Evolutionary conservation across 257 asterid species (phyloP), one percentile per base, ranked within the genome.

Genomic region (Salvia hispanica): DNA sequence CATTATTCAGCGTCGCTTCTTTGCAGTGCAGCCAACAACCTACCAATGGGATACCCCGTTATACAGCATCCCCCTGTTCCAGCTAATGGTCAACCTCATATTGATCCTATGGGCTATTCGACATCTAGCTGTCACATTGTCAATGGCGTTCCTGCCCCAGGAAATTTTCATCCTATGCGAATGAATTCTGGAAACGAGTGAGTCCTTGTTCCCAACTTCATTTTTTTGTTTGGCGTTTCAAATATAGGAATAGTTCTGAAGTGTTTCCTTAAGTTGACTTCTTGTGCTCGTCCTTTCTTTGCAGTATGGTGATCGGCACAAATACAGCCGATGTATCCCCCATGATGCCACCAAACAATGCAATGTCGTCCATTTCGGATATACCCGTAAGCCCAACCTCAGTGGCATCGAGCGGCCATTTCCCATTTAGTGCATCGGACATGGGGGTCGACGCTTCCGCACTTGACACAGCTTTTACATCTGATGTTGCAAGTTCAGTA

Each of bases 1-100:
- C 78, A 62, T 76, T 86, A 77, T 80, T 85, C 75, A 81, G 59
- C 54, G 80, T 66, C 76, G 40, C 78, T 75, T 84, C 73, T 81
- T 82, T 73, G 81, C 86, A 77, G 87, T 82, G 92, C 98, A 93
- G 98, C 78, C 86, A 85, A 84, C 87, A 93, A 84, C 81, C 83
- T 93, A 76, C 96, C 97, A 14, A 83, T 86, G 85, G 98, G 98
- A 72, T 93, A 90, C 80, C 98, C 98, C 42, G 82, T 90, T 77
- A 76, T 90, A 57, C 97, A 75, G 36, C 98, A 84, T 69, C 95
- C 85, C 63, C 82, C 83, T 4, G 66, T 83, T 71, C 80, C 90
- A 3, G 86, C 86, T 62, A 67, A 91, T 31, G 95, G 90, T 34
- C 97, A 90, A 72, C 90, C 90, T 79, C 96, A 90, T 76, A 66